These are phyloP conservation scores for Yamadazyma membranifaciens DNA, from an alignment of 1,139 yeast species.

Conservation along the genomic window DNA sequence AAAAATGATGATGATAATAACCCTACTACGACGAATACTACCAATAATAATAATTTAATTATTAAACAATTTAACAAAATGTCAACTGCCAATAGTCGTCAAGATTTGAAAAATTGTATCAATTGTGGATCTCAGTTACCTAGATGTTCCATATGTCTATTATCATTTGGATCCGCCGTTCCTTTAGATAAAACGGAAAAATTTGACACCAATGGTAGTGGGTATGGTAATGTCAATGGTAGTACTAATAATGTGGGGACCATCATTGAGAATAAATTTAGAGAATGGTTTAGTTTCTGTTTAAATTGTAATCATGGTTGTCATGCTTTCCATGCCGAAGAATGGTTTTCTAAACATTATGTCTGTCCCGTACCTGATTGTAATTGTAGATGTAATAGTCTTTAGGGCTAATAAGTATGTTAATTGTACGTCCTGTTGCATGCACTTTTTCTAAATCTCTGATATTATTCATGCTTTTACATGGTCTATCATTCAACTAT, in stretches of 20 bases:
- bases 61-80: conserved; percentile 41
- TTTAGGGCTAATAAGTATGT: too few species aligned
- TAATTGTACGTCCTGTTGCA: too few species aligned
- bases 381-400: conserved; percentile 71
- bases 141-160: conserved; percentile 82
- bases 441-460: too few species aligned
- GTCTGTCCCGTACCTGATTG: conserved; percentile 96
- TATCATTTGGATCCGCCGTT: conserved; percentile 75
- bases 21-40: too few species aligned
- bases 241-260: conserved; percentile 16
- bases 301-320: conserved; percentile 88
- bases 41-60: conserved; percentile 26
- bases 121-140: conserved; percentile 91
- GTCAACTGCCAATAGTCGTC: conserved; percentile 16
- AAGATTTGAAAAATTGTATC: conserved; percentile 55
- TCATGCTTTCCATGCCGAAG: conserved; percentile 94
- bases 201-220: neutral
- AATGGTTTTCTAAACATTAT: conserved; percentile 86
- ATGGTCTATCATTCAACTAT: too few species aligned
- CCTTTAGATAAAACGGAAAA: conserved; percentile 34
- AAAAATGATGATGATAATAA: too few species aligned
- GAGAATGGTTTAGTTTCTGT: conserved; percentile 88
- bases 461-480: too few species aligned
- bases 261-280: conserved; percentile 39
- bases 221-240: neutral